Evolutionary conservation across 371 early-diverging fungal genomes (phyloP), one percentile per base, ranked within the genome.

Genomic region (Apophysomyces trapeziformis): DNA sequence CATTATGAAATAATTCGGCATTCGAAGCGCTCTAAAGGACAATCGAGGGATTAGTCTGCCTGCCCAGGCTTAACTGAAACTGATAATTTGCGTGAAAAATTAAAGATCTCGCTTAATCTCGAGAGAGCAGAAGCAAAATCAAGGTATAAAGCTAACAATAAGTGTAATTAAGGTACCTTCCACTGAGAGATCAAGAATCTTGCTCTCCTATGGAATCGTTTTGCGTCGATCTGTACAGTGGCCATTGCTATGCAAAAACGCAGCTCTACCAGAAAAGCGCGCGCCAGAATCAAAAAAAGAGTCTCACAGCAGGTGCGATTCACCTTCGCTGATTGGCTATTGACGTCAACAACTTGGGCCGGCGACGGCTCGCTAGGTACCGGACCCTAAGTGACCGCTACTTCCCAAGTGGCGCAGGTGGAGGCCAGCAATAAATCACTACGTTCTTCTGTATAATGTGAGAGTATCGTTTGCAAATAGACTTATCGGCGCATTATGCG

Each of bases 121-220:
- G 54, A 50, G 54, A n/a, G 21, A 50, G 16, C 54, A 32, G 21
- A 21, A 26, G n/a, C 16, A n/a, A 16, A 21, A 18, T 50, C 54
- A 7, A n/a, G 9, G 9, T 7, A 50, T 5, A 16, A 5, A 11
- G 9, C 0, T 21, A 5, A 9, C 16, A 9, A 16, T 11, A 21
- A 21, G 11, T 1, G 13, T 41, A 61, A 45, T 4, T 9, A 32
- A 14, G 43, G n/a, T 74, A 89, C 90, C 83, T 86, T 83, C 84
- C 86, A 86, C 39, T 76, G 74, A 14, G 81, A 68, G 26, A 84
- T 58, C 26, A 91, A 80, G 64, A 76, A 78, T 63, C 76, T 68
- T 46, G 87, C 85, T 57, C 89, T 75, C 66, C 83, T 80, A 65
- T 89, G 87, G 73, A 89, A 90, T 9, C 83, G 83, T 57, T 80